Evolutionary conservation across 371 early-diverging fungal species (phyloP), one percentile per base, ranked within the genome.

Genomic region (Blastocladiella emersonii): DNA sequence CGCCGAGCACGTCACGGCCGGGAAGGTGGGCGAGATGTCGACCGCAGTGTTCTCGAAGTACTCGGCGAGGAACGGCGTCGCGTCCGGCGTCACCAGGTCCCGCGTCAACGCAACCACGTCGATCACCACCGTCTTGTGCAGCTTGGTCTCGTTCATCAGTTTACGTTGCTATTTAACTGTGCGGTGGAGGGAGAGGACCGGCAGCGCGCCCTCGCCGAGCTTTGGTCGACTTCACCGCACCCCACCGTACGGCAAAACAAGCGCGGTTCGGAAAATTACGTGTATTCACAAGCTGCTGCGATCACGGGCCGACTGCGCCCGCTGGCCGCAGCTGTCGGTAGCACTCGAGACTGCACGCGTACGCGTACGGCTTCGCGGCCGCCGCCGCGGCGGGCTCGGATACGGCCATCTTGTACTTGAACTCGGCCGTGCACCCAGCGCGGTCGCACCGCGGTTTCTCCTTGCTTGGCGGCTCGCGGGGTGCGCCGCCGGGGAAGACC

Each of bases 41-140:
- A 5, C 23, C 35, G 19, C 34, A 5, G 55, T 34, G 6, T 5
- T 30, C 12, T 55, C 4, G 57, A 57, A 19, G 57, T 23, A 57
- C 35, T 4, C 8, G 23, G 15, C 36, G 4, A 57, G 15, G 7
- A 21, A 32, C 21, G 57, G 57, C 35, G 57, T 57, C 8, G 13
- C 19, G 3, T 57, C 57, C 3, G 13, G 13, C 23, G 36, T 27
- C 7, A 57, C 19, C 8, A 27, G 57, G 23, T 57, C 57, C 57
- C 57, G 35, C 6, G 57, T 57, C 30, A 57, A 19, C 7, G 30
- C 57, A 5, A 57, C 57, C 3, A 57, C 32, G 25, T 57, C 57
- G 21, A 57, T 21, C 15, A 57, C 57, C 5, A 57, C 57, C 3
- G 57, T 57, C 39, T 57, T 57, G 55, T 17, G 55, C 55, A 55